These are phyloP conservation scores for Kazachstania taianensis DNA, from an alignment of 805 yeast genomes.

Conservation along the genomic window DNA sequence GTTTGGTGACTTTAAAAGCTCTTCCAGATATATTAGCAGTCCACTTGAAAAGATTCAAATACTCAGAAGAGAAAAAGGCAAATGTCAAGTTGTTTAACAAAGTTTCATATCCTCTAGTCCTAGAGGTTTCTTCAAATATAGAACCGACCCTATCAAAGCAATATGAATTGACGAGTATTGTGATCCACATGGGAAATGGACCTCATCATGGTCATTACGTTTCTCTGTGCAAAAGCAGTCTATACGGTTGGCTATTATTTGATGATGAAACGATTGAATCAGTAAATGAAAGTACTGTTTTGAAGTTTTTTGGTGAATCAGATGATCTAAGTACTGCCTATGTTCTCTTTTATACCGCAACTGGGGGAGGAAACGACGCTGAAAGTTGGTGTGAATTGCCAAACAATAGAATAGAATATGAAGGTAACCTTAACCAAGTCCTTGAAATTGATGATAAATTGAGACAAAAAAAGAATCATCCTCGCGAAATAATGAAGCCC, in stretches of 20 bases:
- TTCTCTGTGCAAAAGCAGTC: slow-evolving; percentile 66
- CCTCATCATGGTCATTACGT: slow-evolving; percentile 98
- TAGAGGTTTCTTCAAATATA: slow-evolving; percentile 50
- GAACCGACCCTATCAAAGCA: slow-evolving; percentile 37
- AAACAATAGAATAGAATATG: slow-evolving; percentile 3
- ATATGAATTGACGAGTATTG: slow-evolving; percentile 77
- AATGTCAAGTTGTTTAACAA: slow-evolving; percentile 82
- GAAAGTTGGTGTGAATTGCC: background rate
- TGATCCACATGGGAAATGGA: slow-evolving; percentile 94
- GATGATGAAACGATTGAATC: slow-evolving; percentile 93
- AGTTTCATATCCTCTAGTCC: slow-evolving; percentile 65
- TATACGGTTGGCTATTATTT: slow-evolving; percentile 80
- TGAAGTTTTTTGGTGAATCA: slow-evolving; percentile 78
- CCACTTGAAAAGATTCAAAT: slow-evolving; percentile 87
- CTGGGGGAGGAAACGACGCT: slow-evolving; percentile 16
- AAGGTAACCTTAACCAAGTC: slow-evolving; percentile 16
- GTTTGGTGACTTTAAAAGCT: slow-evolving; percentile 68
- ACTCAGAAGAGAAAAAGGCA: slow-evolving; percentile 69
- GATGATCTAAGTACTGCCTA: slow-evolving; percentile 89
- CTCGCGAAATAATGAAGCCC: background rate
- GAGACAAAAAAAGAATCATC: slow-evolving; percentile 3
- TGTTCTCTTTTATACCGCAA: slow-evolving; percentile 68
- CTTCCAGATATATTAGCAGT: slow-evolving; percentile 72
- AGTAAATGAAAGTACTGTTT: slow-evolving; percentile 73
- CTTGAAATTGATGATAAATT: slow-evolving; percentile 18